Conservation (phyloP, 2,329 filamentous ascomycete genomes). For the Calonectria ilicicola region DNA sequence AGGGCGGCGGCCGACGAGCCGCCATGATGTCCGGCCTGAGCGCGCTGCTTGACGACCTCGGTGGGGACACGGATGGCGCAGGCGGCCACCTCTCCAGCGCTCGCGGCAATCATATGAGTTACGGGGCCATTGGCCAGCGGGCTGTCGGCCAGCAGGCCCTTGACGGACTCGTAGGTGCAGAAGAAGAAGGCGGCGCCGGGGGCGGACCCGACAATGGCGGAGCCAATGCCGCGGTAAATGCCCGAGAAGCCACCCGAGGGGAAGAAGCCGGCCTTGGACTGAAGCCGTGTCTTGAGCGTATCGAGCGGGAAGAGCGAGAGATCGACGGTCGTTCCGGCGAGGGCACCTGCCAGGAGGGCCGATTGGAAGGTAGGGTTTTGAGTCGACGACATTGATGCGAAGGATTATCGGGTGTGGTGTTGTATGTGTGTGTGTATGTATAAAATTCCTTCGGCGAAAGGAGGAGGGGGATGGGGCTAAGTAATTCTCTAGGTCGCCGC, state of each 20-base stretch:
- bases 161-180: constrained; percentile 88
- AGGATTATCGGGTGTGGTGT: not conserved
- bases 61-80: constrained; percentile 94
- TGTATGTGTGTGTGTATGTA: not conserved
- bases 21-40: constrained; percentile 87
- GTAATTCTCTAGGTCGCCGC: not conserved
- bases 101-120: constrained; percentile 87
- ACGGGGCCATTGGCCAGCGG: constrained; percentile 44
- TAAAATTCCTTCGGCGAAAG: not conserved
- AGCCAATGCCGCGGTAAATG: constrained; percentile 93
- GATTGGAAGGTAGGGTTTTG: constrained; percentile 64
- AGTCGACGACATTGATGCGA: constrained; percentile 21
- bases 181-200: constrained; percentile 98
- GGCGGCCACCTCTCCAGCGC: constrained; percentile 88
- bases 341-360: constrained; percentile 81
- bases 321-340: constrained; percentile 96
- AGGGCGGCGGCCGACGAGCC: constrained; percentile 76
- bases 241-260: constrained; percentile 88
- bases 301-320: constrained; percentile 97
- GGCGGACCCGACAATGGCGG: constrained; percentile 89
- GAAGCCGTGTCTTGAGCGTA: constrained; percentile 97
- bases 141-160: constrained; percentile 60
- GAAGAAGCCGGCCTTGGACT: constrained; percentile 83
- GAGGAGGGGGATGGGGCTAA: constrained; percentile 9
- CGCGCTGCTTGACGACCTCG: constrained; percentile 96